Conservation (phyloP, 2,329 filamentous ascomycete species). For the Pezicula radicicola region DNA sequence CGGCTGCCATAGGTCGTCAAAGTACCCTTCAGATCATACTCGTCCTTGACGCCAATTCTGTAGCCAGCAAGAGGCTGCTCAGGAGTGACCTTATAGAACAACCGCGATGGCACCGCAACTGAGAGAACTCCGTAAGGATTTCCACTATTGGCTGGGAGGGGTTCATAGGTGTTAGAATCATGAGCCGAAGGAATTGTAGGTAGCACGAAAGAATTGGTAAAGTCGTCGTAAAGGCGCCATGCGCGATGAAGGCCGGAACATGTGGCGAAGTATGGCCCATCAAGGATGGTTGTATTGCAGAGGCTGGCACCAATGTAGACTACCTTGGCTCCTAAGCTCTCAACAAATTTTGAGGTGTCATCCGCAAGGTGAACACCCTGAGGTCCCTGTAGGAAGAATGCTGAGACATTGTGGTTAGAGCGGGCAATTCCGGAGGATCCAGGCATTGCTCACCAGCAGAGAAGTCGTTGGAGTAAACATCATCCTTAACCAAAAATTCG, state of each 20-base stretch:
- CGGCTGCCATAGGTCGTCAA: not conserved
- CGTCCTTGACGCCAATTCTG: not conserved
- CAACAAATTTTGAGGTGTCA: no score
- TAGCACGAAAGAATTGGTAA: not conserved
- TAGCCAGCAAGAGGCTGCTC: not conserved
- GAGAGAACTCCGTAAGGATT: not conserved
- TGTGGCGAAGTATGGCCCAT: not conserved
- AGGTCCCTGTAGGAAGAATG: no score
- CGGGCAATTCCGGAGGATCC: no score
- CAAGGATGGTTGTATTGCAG: not conserved
- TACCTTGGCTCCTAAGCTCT: no score
- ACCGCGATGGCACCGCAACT: not conserved
- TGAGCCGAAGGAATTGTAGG: not conserved
- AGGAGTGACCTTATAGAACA: not conserved
- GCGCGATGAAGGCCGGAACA: not conserved
- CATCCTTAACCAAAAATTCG: no score
- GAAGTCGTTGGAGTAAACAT: no score
- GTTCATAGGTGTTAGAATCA: not conserved
- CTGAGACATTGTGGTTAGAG: no score
- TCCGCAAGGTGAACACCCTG: no score
- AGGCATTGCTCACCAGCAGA: no score
- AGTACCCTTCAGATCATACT: not conserved
- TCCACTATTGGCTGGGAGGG: not conserved
- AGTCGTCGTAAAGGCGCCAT: not conserved
- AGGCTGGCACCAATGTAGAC: no score